These are phyloP conservation scores for Hygrophorus russula DNA, from an alignment of 768 basidiomycete species.

Conservation along the genomic window DNA sequence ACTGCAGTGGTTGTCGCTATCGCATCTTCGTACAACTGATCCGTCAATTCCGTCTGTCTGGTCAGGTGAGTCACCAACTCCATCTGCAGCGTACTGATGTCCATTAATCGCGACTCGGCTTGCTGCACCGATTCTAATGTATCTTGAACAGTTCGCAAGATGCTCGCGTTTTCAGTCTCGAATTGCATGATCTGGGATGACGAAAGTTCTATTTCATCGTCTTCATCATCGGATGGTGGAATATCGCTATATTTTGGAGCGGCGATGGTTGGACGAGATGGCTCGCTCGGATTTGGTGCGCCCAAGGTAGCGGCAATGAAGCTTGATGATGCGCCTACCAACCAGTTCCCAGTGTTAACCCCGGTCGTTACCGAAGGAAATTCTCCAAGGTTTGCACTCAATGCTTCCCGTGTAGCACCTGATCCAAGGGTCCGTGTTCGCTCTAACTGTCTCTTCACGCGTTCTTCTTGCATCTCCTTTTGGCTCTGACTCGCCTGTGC, in stretches of 20 bases:
- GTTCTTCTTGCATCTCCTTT: conserved; percentile 89
- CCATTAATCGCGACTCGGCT: conserved; percentile 84
- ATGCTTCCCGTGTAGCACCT: conserved; percentile 54
- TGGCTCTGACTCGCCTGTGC: conserved; percentile 70
- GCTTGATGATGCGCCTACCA: conserved; percentile 46
- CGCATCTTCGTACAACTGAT: conserved; percentile 91
- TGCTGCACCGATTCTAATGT: conserved; percentile 83
- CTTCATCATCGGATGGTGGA: conserved; percentile 47
- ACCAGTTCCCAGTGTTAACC: conserved; percentile 37
- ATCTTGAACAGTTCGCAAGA: conserved; percentile 75
- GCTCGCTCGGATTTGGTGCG: conserved; percentile 22
- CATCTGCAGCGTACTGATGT: conserved; percentile 89
- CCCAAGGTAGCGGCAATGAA: conserved; percentile 55
- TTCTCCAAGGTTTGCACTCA: conserved; percentile 26
- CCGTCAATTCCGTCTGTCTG: conserved; percentile 84
- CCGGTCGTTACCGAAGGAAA: conserved; percentile 11
- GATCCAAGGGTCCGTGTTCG: conserved; percentile 76
- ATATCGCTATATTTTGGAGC: conserved; percentile 11
- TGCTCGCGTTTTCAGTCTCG: conserved; percentile 82
- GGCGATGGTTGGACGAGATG: conserved; percentile 16
- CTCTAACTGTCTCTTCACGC: conserved; percentile 81
- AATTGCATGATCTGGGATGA: conserved; percentile 87
- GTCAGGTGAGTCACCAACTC: conserved; percentile 84
- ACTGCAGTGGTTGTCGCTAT: conserved; percentile 78
- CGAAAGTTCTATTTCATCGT: conserved; percentile 74